Evolutionary conservation across 495 filamentous ascomycete species (phyloP), one percentile per base, ranked within the genome.

Genomic region (Xylona heveae): DNA sequence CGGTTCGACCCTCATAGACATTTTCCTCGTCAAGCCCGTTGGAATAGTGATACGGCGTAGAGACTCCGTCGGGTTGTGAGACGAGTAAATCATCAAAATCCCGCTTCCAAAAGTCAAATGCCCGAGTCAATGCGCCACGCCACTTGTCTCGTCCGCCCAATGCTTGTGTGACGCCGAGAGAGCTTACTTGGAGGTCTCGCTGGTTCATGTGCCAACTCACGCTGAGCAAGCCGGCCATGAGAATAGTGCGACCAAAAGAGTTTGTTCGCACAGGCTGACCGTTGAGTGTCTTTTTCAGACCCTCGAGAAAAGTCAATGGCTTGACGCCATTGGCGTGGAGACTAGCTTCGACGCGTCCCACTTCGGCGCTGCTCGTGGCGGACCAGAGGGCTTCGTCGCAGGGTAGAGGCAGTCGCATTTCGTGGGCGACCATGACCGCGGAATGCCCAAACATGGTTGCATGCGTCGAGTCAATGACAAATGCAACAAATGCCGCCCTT

Each of bases 201-300:
- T 95, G 85, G 51, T 93, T 91, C 71, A 95, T 81, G 52, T 95
- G 88, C 81, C 83, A 95, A 53, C 75, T 83, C 22, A 95, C 81
- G 42, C 79, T 92, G 16, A 97, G 59, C 33, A 97, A 50, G 1
- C 88, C 88, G 10, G 84, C 78, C 82, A 97, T 94, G 31, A 97
- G 62, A 31, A 93, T 84, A 3, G 74, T 88, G n/a, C 88, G 69
- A 3, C 88, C 88, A 49, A 95, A 97, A 4, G 80, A 70, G 47
- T 94, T 94, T 3, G 88, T 97, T 37, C 77, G 68, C 15, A 97
- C 88, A 26, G 68, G 68, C 34, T 94, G 74, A 12, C 71, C 73
- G 38, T 83, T 90, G 9, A 97, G 58, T 1, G 85, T 94, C 35
- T 75, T 69, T 51, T 91, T 93, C 27, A 97, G 60, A 2, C 80